Conservation (phyloP, 139 green algal genomes). For the Ulvella scutata region DNA sequence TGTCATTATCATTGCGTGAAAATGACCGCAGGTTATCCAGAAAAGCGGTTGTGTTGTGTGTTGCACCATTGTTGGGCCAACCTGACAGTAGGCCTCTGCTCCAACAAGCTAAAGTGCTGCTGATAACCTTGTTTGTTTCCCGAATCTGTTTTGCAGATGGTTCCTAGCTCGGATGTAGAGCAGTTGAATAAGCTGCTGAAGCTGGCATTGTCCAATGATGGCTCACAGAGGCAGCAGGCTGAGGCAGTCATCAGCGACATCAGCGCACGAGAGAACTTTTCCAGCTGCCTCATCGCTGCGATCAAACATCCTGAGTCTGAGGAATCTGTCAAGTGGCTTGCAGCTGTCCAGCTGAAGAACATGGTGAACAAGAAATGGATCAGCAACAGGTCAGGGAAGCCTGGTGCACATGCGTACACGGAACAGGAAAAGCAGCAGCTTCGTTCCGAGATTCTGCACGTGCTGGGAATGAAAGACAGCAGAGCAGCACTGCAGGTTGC, state of each 20-base stretch:
- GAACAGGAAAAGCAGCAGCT: conserved; percentile 71
- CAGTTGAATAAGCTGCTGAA: not conserved
- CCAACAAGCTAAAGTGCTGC: no score
- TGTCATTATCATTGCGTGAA: no score
- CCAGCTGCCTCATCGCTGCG: not conserved
- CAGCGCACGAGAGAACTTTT: not conserved
- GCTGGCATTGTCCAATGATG: not conserved
- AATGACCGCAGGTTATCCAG: no score
- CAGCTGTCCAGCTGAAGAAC: conserved; percentile 83
- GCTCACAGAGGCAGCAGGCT: not conserved
- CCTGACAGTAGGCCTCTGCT: no score
- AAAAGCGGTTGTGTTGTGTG: no score
- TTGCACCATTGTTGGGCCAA: no score
- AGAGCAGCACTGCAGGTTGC: conserved; percentile 77
- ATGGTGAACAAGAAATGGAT: conserved; percentile 60
- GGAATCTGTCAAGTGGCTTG: conserved; percentile 66
- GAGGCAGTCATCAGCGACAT: not conserved
- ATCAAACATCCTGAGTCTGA: conserved; percentile 31
- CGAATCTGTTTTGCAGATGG: no score
- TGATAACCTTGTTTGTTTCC: no score
- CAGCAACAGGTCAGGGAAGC: not conserved
- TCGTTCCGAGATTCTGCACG: conserved; percentile 35
- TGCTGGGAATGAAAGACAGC: conserved; percentile 62
- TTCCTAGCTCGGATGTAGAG: no score
- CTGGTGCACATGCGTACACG: conserved; percentile 30